Percentiles rank a stretch among this genome's conserved stretches.
Evolutionary conservation across 208 protist genomes (phyloP).

Genomic region (Crithidia fasciculata): DNA sequence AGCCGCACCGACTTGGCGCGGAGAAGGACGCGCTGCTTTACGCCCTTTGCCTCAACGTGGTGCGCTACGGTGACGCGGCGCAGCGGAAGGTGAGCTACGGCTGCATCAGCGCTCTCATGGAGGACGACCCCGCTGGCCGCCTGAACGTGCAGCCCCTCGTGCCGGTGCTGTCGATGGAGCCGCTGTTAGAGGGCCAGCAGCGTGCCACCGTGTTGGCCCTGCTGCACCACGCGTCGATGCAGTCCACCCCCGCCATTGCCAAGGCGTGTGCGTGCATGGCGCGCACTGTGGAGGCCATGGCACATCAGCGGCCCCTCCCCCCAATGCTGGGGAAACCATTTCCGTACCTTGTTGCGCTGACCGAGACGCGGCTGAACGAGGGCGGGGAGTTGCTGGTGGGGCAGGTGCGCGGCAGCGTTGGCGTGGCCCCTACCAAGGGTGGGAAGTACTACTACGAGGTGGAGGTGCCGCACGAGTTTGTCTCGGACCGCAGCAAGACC

Average conservation of each 20-base stretch:
- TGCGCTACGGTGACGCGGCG: constrained; percentile 28
- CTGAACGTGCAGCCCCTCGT: constrained; percentile 58
- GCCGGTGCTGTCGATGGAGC: constrained; percentile 48
- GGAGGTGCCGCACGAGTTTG: constrained; percentile 66
- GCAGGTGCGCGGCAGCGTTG: constrained; percentile 86
- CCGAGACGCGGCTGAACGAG: constrained; percentile 74
- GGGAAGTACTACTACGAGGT: constrained; percentile 87
- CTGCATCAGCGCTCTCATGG: constrained; percentile 62
- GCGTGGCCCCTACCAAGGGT: constrained; percentile 55
- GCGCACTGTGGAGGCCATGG: constrained; percentile 67
- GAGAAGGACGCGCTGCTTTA: constrained; percentile 78
- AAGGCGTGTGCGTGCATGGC: constrained; percentile 65
- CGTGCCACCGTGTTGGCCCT: constrained; percentile 65
- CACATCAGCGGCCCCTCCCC: constrained; percentile 44
- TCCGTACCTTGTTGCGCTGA: constrained; percentile 74
- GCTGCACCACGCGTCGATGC: constrained; percentile 58
- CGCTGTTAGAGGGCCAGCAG: constrained; percentile 68
- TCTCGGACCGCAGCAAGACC: constrained; percentile 32
- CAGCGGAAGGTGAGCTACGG: constrained; percentile 66
- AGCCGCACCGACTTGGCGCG: constrained; percentile 29
- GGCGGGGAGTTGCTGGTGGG: constrained; percentile 77
- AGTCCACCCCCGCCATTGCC: constrained; percentile 42
- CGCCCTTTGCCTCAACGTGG: constrained; percentile 58
- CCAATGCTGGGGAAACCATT: constrained; percentile 56
- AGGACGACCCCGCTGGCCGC: constrained; percentile 42